Evolutionary conservation across 1,284 basidiomycete species (phyloP).

Genomic region (Chondrostereum purpureum): DNA sequence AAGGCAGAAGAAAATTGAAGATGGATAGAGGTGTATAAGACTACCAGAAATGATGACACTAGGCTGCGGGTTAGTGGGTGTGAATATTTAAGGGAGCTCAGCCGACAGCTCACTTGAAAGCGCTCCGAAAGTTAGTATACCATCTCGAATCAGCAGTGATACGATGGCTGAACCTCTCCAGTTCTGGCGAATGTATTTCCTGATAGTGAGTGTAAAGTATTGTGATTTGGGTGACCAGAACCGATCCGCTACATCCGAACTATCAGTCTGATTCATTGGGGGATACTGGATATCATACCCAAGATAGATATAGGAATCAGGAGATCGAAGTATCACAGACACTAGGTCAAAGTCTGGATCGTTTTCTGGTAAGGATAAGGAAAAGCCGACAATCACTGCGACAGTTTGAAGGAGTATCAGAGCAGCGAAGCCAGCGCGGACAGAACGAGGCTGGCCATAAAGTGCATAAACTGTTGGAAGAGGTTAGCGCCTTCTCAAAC

Average conservation of each 20-base stretch:
- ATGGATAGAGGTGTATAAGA: slow-evolving; percentile 17
- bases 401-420: slow-evolving; percentile 14
- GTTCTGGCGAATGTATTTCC: slow-evolving; percentile 8
- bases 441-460: slow-evolving; percentile 14
- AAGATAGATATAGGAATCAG: slow-evolving; percentile 14
- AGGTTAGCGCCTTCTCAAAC: neutral
- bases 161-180: slow-evolving; percentile 11
- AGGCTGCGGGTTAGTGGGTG: neutral
- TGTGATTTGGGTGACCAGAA: slow-evolving; percentile 12
- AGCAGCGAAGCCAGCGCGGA: slow-evolving; percentile 11
- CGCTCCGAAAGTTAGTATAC: slow-evolving; percentile 14
- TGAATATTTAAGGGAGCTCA: neutral
- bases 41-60: slow-evolving; percentile 19
- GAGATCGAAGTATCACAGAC: slow-evolving; percentile 3
- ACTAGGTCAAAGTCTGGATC: slow-evolving; percentile 2
- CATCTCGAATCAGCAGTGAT: slow-evolving; percentile 13
- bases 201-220: slow-evolving; percentile 11
- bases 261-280: neutral
- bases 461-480: slow-evolving; percentile 16
- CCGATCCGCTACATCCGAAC: slow-evolving; percentile 7
- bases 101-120: slow-evolving; percentile 10
- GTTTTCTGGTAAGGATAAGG: slow-evolving; percentile 10
- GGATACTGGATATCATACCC: slow-evolving; percentile 8
- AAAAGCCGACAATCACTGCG: slow-evolving; percentile 12
- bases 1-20: slow-evolving; percentile 17